A percentile compares a stretch with the other conserved stretches of the same genome.
Evolutionary conservation across 108 stramenopile species (phyloP).

Genomic region (Cyclotella cryptica): DNA sequence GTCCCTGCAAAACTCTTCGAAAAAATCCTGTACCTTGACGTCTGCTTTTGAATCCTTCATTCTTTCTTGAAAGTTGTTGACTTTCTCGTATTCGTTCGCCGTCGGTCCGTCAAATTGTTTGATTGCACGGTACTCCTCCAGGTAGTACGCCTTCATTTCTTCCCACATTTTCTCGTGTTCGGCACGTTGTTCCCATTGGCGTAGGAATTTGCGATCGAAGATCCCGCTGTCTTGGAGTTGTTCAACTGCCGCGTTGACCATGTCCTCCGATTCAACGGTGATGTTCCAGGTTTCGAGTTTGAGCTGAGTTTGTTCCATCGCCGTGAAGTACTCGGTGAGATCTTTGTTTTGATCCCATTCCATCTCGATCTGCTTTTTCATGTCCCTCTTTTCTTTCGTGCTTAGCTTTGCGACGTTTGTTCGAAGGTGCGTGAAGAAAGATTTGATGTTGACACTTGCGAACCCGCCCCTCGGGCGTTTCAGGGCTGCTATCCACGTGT

Average conservation of each 20-base stretch:
- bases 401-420: background rate
- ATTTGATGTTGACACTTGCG: background rate
- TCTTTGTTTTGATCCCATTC: background rate
- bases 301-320: background rate
- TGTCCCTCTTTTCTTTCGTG: background rate
- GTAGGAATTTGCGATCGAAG: background rate
- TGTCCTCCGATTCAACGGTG: background rate
- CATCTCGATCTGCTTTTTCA: background rate
- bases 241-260: background rate
- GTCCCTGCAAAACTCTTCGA: background rate
- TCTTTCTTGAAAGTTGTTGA: background rate
- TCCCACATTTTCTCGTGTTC: background rate
- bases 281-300: constrained; percentile 2
- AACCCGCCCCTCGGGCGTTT: background rate
- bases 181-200: background rate
- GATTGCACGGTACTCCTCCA: background rate
- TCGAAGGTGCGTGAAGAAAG: background rate
- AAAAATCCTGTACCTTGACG: too few relatives aligned
- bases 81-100: background rate
- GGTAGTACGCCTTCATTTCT: background rate
- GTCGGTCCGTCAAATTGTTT: background rate
- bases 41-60: too few relatives aligned
- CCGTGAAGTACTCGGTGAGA: background rate
- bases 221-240: constrained; percentile 7
- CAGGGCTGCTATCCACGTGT: constrained; percentile 5